These are phyloP conservation scores for Aegilops sharonensis DNA, from an alignment of 176 grass and related monocot species.

Conservation along the genomic window DNA sequence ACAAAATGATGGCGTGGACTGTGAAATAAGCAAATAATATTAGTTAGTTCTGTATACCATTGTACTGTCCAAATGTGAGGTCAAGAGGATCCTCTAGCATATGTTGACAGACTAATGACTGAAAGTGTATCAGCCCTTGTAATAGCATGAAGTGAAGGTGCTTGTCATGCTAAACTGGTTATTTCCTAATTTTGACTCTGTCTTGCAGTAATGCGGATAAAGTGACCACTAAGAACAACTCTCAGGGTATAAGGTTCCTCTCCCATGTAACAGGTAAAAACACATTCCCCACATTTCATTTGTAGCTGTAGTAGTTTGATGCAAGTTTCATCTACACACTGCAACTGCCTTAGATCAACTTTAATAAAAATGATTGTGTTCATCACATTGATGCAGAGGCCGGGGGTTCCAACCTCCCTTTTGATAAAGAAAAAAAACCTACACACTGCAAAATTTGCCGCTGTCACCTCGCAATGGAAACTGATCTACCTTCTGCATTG, in stretches of 20 bases:
- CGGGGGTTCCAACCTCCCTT: too few species aligned
- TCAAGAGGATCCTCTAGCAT: constrained; percentile 4
- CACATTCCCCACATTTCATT: background rate
- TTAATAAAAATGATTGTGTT: too few species aligned
- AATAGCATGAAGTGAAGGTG: background rate
- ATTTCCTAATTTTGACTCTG: background rate
- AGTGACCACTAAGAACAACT: constrained; percentile 74
- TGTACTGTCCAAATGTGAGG: background rate
- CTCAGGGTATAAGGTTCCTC: constrained; percentile 94
- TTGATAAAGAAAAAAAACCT: background rate
- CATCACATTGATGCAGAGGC: too few species aligned
- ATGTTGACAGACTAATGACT: background rate
- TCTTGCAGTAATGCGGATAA: constrained; percentile 78
- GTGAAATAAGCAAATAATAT: background rate
- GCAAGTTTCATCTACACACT: background rate
- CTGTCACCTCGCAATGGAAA: background rate
- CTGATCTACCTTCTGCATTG: background rate
- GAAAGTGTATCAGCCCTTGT: background rate
- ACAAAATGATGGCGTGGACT: background rate
- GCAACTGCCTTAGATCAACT: too few species aligned
- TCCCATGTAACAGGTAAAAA: constrained; percentile 80
- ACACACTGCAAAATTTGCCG: background rate
- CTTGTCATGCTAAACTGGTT: background rate
- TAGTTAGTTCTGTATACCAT: background rate
- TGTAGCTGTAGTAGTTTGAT: background rate